Conservation (phyloP, 78 protist species). For the Guillardia theta region DNA sequence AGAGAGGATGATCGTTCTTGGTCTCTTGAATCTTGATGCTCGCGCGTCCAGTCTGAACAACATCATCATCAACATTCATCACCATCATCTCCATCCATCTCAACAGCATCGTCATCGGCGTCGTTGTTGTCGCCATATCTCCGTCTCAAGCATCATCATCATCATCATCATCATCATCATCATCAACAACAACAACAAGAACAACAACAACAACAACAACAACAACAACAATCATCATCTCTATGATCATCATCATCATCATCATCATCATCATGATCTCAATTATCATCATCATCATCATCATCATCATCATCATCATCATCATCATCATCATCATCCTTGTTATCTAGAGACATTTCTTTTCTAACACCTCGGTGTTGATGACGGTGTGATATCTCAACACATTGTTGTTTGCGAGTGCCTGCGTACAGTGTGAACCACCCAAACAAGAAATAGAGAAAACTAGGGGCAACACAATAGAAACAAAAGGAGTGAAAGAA, state of each 20-base stretch:
- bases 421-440: slow-evolving; percentile 20
- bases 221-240: background rate
- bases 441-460: background rate
- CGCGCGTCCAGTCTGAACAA: background rate
- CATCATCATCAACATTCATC: background rate
- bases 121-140: background rate
- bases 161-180: background rate
- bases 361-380: too few species aligned
- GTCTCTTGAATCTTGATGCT: background rate
- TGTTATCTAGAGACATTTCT: too few species aligned
- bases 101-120: background rate
- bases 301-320: background rate
- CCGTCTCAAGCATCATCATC: background rate
- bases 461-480: background rate
- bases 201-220: background rate
- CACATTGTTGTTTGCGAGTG: background rate
- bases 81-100: background rate
- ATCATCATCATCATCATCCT: background rate
- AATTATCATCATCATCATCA: background rate
- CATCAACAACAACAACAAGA: background rate
- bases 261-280: background rate
- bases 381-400: too few species aligned
- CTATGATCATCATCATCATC: background rate
- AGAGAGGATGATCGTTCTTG: background rate
- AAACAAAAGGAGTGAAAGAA: background rate